Evolutionary conservation across 305 asterid species (phyloP).

Genomic region (Petunia hybrid): DNA sequence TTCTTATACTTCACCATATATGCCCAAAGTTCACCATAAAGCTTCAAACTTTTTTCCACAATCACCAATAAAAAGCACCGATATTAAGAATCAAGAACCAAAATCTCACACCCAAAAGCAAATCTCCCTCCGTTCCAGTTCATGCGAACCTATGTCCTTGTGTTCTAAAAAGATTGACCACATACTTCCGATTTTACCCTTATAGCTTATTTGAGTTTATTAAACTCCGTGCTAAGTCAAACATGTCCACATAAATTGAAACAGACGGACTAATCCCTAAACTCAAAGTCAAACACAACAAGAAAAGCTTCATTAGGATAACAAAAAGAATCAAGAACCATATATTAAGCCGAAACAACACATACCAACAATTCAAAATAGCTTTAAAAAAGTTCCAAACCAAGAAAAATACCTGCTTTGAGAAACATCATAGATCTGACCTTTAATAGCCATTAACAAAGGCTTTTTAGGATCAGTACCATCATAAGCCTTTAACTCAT

Average conservation of each 20-base stretch:
- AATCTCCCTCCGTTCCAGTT: background rate
- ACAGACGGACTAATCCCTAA: background rate
- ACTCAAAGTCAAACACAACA: conserved; percentile 1
- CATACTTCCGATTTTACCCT: no score
- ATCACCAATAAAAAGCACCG: background rate
- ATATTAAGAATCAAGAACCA: background rate
- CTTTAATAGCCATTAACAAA: conserved; percentile 93
- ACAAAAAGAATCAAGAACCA: background rate
- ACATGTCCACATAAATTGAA: no score
- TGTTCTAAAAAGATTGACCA: no score
- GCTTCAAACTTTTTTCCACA: background rate
- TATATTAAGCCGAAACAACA: background rate
- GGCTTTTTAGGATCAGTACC: conserved; percentile 88
- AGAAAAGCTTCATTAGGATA: background rate
- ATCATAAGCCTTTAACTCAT: conserved; percentile 69
- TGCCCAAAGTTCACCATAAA: background rate
- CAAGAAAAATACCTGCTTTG: conserved; percentile 70
- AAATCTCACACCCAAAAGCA: background rate
- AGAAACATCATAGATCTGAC: conserved; percentile 94
- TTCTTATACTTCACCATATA: background rate
- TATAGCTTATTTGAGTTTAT: no score
- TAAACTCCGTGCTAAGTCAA: no score
- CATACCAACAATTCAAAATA: conserved; percentile 12
- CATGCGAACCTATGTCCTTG: no score
- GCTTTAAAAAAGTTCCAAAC: background rate